A percentile compares a stretch with the other conserved stretches of the same genome.
Evolutionary conservation across 1,284 basidiomycete genomes (phyloP).

Genomic region (Sporisorium reilianum): DNA sequence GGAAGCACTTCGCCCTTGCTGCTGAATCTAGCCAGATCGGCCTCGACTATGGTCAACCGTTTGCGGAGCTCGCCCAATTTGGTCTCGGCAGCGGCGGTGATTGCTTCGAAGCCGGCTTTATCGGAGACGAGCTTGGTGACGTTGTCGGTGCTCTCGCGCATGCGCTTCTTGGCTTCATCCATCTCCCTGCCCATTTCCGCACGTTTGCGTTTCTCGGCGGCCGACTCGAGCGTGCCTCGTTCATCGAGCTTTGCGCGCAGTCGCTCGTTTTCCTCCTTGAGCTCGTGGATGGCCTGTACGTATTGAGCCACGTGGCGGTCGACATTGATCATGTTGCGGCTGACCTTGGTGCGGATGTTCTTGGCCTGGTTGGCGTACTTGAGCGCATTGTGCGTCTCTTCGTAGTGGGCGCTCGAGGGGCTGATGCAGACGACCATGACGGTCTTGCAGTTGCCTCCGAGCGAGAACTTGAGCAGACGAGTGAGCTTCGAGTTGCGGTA

Average conservation of each 20-base stretch:
- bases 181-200: conserved; percentile 73
- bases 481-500: conserved; percentile 69
- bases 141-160: conserved; percentile 75
- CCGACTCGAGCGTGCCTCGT: conserved; percentile 66
- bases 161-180: conserved; percentile 77
- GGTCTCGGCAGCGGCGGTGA: conserved; percentile 80
- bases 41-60: conserved; percentile 78
- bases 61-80: conserved; percentile 77
- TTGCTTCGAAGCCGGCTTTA: conserved; percentile 78
- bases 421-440: conserved; percentile 69
- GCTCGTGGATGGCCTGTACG: conserved; percentile 89
- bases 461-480: conserved; percentile 68
- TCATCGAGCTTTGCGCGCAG: conserved; percentile 85
- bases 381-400: conserved; percentile 69
- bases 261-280: conserved; percentile 84
- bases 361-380: conserved; percentile 69
- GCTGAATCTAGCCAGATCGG: conserved; percentile 27
- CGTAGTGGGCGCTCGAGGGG: conserved; percentile 67
- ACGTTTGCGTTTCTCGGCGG: conserved; percentile 75
- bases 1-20: conserved; percentile 36
- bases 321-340: conserved; percentile 68
- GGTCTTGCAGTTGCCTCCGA: conserved; percentile 69
- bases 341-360: conserved; percentile 69
- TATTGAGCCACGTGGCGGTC: conserved; percentile 69
- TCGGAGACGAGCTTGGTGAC: conserved; percentile 68